These are phyloP conservation scores for Alloascoidea hylecoeti DNA, from an alignment of 805 yeast species.

Conservation along the genomic window DNA sequence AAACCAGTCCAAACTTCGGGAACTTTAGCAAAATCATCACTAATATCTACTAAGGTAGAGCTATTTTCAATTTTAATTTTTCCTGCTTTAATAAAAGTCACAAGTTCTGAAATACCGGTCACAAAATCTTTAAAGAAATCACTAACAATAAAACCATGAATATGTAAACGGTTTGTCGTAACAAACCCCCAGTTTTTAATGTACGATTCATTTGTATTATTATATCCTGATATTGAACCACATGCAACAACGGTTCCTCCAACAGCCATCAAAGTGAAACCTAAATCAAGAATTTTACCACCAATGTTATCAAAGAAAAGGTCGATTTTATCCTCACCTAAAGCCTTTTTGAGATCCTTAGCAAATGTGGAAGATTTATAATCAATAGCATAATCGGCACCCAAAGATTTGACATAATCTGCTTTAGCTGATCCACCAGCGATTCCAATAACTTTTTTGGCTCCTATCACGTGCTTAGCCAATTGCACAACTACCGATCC, in stretches of 20 bases:
- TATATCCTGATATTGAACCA: conserved; percentile 50
- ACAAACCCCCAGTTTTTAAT: conserved; percentile 28
- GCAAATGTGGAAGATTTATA: conserved; percentile 29
- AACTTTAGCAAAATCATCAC: too few relatives aligned
- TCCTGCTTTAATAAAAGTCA: too few relatives aligned
- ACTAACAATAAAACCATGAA: conserved; percentile 37
- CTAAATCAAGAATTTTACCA: conserved; percentile 37
- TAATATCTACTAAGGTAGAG: too few relatives aligned
- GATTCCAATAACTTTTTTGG: conserved; percentile 42
- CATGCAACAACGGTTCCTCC: conserved; percentile 36
- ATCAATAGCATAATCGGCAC: conserved; percentile 35
- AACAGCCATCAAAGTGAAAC: conserved; percentile 18
- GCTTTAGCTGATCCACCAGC: conserved; percentile 49
- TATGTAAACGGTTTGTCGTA: conserved; percentile 32
- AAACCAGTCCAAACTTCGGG: too few relatives aligned
- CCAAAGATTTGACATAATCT: conserved; percentile 39
- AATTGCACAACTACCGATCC: conserved; percentile 45
- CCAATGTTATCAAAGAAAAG: conserved; percentile 52
- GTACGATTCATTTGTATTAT: conserved; percentile 24
- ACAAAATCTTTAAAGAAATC: too few relatives aligned
- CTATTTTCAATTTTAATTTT: too few relatives aligned
- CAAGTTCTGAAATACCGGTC: too few relatives aligned
- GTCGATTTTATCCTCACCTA: conserved; percentile 35
- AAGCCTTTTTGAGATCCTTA: conserved; percentile 20
- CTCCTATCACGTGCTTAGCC: conserved; percentile 38